Evolutionary conservation across 371 early-diverging fungal species (phyloP), one percentile per base, ranked within the genome.

Genomic region (Mortierella sp.): DNA sequence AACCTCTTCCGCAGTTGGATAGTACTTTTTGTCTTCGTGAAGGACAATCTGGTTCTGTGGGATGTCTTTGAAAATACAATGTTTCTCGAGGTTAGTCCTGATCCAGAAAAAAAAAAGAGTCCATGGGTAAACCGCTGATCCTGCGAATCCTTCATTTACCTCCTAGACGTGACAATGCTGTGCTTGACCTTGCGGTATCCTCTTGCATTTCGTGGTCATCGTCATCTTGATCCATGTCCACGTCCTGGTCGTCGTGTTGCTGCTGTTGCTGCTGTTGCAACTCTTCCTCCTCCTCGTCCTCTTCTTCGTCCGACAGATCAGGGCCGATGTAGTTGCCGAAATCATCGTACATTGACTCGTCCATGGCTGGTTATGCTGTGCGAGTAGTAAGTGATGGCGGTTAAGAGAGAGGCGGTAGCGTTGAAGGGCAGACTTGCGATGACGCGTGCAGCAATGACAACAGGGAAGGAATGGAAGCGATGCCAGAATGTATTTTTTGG

Each of bases 241-340:
- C 86, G 40, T 84, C 87, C 51, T 86, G 86, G 47, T 78, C 87
- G 45, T 80, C 85, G 26, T 74, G 78, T 47, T 85, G 86, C 57
- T 84, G 78, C 66, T 75, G 72, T 49, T 55, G 55, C 18, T 75
- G 83, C 54, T 55, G 55, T 28, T 75, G 83, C 51, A 69, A 78
- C 58, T 69, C 65, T 40, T 72, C 66, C 62, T 81, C 71, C 62
- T 85, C 89, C 35, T 74, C 81, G 62, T 90, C 87, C 32, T 88
- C 88, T 61, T 92, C 92, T 57, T 92, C 90, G 57, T 91, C 91
- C 10, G 88, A 89, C 68, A 97, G 88, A 67, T 98, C 97, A 40
- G 98, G 97, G 32, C 98, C 99, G 81, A 99, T 93, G 87, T 98
- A 98, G 89, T 99, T 99, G 78, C 99, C 98, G 87, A 97, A 98